These are phyloP conservation scores for Monosporascus cannonballus DNA, from an alignment of 2,329 filamentous ascomycete genomes.

Conservation along the genomic window DNA sequence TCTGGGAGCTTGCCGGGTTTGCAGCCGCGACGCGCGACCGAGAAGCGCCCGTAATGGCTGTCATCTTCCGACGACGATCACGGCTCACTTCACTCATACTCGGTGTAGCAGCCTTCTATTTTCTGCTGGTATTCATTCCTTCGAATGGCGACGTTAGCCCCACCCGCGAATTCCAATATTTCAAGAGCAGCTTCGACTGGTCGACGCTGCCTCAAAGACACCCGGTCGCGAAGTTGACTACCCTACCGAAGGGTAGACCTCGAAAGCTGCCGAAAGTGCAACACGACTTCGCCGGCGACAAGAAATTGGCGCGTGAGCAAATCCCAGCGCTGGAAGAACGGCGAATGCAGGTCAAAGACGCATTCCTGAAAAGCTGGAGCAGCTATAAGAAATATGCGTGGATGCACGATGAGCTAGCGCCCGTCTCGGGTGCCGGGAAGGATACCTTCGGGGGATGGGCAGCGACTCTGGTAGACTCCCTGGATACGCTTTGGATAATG, in stretches of 20 bases:
- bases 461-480: slow-evolving; percentile 52
- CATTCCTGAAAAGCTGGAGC: slow-evolving; percentile 34
- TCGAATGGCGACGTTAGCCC: slow-evolving; percentile 10
- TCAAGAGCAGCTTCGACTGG: slow-evolving; percentile 23
- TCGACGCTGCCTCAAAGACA: slow-evolving; percentile 18
- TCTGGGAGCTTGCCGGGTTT: no score
- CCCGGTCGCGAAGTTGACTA: slow-evolving; percentile 19
- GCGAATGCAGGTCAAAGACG: neutral
- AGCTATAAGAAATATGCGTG: slow-evolving; percentile 48
- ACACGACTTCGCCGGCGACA: slow-evolving; percentile 19
- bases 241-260: slow-evolving; percentile 19
- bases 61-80: slow-evolving; percentile 20
- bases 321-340: neutral
- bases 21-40: no score
- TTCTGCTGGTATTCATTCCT: slow-evolving; percentile 20
- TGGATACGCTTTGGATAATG: slow-evolving; percentile 61
- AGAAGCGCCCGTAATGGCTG: slow-evolving; percentile 10
- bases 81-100: slow-evolving; percentile 11
- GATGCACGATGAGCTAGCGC: slow-evolving; percentile 45
- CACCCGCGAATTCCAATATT: slow-evolving; percentile 21
- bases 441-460: slow-evolving; percentile 41
- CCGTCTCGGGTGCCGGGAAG: slow-evolving; percentile 39
- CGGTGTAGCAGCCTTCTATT: slow-evolving; percentile 16
- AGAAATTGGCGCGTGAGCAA: slow-evolving; percentile 9
- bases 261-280: slow-evolving; percentile 21